A percentile compares a stretch with the other conserved stretches of the same genome.
Evolutionary conservation across 257 asterid species (phyloP).

Genomic region (Gentiana straminea): DNA sequence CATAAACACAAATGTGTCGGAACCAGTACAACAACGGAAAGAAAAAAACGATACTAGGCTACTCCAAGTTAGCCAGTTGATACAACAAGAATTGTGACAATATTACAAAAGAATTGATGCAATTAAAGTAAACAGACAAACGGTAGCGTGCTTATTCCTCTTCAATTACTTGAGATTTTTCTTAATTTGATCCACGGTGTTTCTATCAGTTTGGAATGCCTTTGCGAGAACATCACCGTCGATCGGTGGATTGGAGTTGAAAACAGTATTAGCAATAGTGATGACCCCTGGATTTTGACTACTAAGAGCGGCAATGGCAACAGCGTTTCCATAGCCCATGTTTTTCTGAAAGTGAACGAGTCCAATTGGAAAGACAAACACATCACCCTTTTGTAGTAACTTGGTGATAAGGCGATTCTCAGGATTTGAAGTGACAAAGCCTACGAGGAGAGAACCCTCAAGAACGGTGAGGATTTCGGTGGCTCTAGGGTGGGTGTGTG

Average conservation of each 20-base stretch:
- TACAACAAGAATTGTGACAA: no score
- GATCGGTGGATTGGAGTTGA: constrained; percentile 2
- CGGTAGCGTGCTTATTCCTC: no score
- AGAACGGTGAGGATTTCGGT: constrained; percentile 8
- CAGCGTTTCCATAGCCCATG: neutral
- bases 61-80: no score
- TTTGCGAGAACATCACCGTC: constrained; percentile 7
- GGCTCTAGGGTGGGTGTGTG: constrained; percentile 11
- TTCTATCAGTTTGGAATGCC: constrained; percentile 7
- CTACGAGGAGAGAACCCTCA: neutral
- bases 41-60: no score
- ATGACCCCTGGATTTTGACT: constrained; percentile 6
- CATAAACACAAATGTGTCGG: no score
- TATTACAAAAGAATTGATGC: no score
- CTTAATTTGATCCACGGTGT: neutral
- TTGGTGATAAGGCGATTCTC: constrained; percentile 7
- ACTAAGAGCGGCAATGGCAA: constrained; percentile 7
- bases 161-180: neutral
- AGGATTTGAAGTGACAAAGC: constrained; percentile 1
- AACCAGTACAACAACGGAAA: no score
- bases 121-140: no score
- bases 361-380: constrained; percentile 6
- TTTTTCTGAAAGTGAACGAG: constrained; percentile 8
- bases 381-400: constrained; percentile 3
- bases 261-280: neutral